Evolutionary conservation across 2,329 filamentous ascomycete genomes (phyloP).

Genomic region (Penicillium sp.): DNA sequence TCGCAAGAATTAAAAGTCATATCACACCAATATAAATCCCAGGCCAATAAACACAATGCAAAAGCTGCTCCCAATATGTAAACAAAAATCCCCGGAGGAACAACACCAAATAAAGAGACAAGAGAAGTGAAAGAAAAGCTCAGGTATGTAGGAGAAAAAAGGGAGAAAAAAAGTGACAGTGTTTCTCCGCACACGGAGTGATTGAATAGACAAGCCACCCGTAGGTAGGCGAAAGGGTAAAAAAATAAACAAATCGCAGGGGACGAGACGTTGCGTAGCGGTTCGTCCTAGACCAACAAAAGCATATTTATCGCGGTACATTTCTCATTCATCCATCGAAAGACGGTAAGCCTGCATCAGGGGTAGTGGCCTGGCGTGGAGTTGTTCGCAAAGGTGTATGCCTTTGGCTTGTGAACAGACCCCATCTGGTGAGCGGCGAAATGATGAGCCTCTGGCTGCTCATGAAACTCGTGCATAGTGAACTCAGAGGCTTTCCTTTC

Average conservation of each 20-base stretch:
- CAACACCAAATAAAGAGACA: slow-evolving; percentile 24
- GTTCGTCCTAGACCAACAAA: slow-evolving; percentile 22
- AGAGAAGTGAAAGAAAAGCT: slow-evolving; percentile 11
- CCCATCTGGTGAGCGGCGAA: slow-evolving; percentile 44
- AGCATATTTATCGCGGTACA: slow-evolving; percentile 22
- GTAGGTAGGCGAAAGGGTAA: not conserved
- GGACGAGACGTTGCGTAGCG: slow-evolving; percentile 16
- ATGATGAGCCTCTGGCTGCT: slow-evolving; percentile 45
- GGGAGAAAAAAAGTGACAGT: slow-evolving; percentile 16
- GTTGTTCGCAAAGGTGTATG: slow-evolving; percentile 45
- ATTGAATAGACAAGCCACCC: slow-evolving; percentile 10
- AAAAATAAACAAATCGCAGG: slow-evolving; percentile 4
- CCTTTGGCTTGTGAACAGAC: slow-evolving; percentile 40
- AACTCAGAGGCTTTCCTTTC: slow-evolving; percentile 43
- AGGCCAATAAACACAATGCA: slow-evolving; percentile 28
- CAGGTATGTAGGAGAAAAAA: slow-evolving; percentile 16
- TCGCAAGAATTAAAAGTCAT: slow-evolving; percentile 24
- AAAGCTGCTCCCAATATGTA: slow-evolving; percentile 28
- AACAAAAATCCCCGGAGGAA: slow-evolving; percentile 14
- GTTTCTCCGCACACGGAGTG: slow-evolving; percentile 12
- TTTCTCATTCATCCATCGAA: slow-evolving; percentile 26
- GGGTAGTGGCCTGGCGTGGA: slow-evolving; percentile 43
- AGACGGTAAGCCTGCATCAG: slow-evolving; percentile 25
- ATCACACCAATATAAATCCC: slow-evolving; percentile 24
- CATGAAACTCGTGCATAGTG: slow-evolving; percentile 46